A percentile compares a stretch with the other conserved stretches of the same genome.
Conservation (phyloP, 495 filamentous ascomycete genomes). For the Tricharina praecox region DNA sequence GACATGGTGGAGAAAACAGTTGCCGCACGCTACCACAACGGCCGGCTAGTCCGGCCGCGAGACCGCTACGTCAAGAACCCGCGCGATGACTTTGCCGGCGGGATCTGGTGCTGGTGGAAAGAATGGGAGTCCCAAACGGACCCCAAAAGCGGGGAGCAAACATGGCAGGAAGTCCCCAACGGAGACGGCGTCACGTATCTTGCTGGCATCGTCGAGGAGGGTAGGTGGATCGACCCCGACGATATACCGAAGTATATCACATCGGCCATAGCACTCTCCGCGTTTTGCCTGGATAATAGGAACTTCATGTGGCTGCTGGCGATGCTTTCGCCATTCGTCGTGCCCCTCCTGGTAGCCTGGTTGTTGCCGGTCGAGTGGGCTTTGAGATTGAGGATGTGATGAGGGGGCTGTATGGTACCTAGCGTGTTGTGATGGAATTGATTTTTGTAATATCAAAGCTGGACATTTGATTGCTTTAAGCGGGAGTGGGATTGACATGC, state of each 20-base stretch:
- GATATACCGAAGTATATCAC: background rate
- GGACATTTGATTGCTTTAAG: too few species aligned
- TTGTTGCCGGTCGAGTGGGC: too few species aligned
- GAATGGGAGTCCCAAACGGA: conserved; percentile 23
- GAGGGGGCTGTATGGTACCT: too few species aligned
- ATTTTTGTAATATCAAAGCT: too few species aligned
- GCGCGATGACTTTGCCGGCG: conserved; percentile 23
- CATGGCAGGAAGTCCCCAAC: too few species aligned
- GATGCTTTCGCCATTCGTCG: too few species aligned
- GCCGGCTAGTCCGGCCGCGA: conserved; percentile 20
- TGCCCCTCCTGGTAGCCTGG: too few species aligned
- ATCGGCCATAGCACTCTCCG: background rate
- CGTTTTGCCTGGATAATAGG: background rate
- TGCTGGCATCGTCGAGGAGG: conserved; percentile 11
- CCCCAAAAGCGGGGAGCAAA: conserved; percentile 19
- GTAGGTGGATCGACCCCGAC: background rate
- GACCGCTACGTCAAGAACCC: conserved; percentile 24
- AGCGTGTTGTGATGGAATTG: too few species aligned
- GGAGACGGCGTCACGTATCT: conserved; percentile 20
- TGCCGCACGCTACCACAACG: conserved; percentile 20
- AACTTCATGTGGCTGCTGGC: background rate
- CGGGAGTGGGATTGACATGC: too few species aligned
- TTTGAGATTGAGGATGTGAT: too few species aligned
- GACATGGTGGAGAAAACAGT: conserved; percentile 26
- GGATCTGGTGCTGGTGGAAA: conserved; percentile 25